Evolutionary conservation across 176 grass and related monocot species (phyloP), one percentile per base, ranked within the genome.

Genomic region (Aegilops longissima): DNA sequence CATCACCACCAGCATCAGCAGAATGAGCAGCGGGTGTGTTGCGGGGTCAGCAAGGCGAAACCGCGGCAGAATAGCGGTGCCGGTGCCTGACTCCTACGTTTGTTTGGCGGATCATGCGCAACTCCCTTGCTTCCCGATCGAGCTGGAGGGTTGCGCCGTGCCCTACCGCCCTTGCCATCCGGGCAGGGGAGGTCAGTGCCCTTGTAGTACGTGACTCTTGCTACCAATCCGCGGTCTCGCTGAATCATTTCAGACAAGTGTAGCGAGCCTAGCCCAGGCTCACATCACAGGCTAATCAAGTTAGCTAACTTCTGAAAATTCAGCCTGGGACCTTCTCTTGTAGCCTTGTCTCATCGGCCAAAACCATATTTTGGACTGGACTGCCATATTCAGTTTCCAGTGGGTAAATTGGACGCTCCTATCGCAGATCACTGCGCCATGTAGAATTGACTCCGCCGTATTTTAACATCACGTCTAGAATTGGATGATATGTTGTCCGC

Each of bases 51-150:
- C 3, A 67, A 80, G 24, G 38, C 78, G 24, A 80, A 30, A 16
- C 61, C 61, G 36, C 39, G 25, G 73, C 44, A 76, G 73, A 31
- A 66, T 45, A 45, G 14, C 61, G 25, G 83, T 65, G 30, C 11
- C 58, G 21, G 70, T 80, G 69, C 54, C 39, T 33, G 5, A 6
- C 17, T 58, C 49, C 68, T 40, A 25, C 6, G 11, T 42, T 20
- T 23, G 25, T 34, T 35, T 54, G 69, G 85, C 59, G 58, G 39
- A 25, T 66, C 52, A 72, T 64, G 82, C 66, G 67, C 83, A 86
- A 18, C 70, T 70, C 47, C 14, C 49, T 16, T 6, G 51, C 51
- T 54, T 54, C 51, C 51, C 51, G 51, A 54, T 18, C 16, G 51
- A 18, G 51, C 52, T 3, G 52, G 52, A 58, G 54, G 2, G 54